Conservation (phyloP, 2,329 filamentous ascomycete genomes). For the Sporothrix curviconia region DNA sequence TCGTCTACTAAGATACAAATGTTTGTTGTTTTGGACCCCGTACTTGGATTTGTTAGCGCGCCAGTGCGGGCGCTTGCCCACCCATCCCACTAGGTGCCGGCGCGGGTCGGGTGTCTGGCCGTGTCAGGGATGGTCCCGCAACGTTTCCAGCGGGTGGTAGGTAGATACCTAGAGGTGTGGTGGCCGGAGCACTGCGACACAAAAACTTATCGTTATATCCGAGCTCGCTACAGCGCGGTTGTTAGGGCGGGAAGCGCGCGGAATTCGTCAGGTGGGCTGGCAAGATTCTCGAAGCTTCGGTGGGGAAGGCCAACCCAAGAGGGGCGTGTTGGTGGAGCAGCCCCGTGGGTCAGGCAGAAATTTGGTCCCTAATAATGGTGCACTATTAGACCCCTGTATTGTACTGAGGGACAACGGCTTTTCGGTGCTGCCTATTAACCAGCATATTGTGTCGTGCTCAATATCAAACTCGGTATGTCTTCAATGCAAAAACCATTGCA, state of each 20-base stretch:
- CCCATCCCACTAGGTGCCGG: slow-evolving; percentile 6
- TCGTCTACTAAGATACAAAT: too few relatives aligned
- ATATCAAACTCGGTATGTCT: too few relatives aligned
- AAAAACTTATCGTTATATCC: not conserved
- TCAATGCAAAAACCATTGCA: too few relatives aligned
- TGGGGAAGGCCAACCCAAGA: slow-evolving; percentile 22
- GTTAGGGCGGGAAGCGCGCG: not conserved
- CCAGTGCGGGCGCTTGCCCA: not conserved
- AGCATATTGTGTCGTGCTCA: too few relatives aligned
- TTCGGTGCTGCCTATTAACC: too few relatives aligned
- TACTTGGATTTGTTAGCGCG: not conserved
- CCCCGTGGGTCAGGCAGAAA: slow-evolving; percentile 12
- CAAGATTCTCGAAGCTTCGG: slow-evolving; percentile 41
- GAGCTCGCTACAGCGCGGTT: too few relatives aligned
- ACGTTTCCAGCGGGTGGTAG: not conserved
- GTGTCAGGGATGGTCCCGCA: slow-evolving; percentile 12
- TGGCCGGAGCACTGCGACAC: not conserved
- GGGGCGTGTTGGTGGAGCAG: not conserved
- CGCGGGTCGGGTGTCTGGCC: slow-evolving; percentile 12
- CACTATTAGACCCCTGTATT: too few relatives aligned
- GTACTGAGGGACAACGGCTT: too few relatives aligned
- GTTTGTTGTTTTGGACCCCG: not conserved
- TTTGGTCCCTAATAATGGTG: too few relatives aligned
- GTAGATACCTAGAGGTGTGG: not conserved
- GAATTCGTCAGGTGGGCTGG: not conserved